Percentiles rank a stretch among this genome's conserved stretches.
These are phyloP conservation scores for Fusarium nodosum DNA, from an alignment of 2,329 filamentous ascomycete genomes.

Conservation along the genomic window DNA sequence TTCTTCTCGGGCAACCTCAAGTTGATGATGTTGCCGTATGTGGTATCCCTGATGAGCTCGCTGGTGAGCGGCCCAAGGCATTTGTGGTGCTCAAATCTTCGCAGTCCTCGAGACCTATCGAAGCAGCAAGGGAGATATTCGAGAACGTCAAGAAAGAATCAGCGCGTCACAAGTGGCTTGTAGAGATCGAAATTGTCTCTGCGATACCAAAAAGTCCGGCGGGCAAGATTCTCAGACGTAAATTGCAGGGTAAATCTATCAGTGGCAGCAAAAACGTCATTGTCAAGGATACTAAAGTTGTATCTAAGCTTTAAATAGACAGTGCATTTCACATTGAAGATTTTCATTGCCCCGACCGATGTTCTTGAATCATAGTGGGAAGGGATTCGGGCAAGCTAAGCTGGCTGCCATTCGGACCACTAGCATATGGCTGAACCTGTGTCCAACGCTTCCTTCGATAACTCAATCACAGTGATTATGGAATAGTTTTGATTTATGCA, in stretches of 20 bases:
- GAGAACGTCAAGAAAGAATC: conserved; percentile 1
- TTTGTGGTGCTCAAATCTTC: conserved; percentile 1
- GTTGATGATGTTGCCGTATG: conserved; percentile 6
- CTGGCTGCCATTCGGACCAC: no score
- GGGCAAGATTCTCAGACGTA: conserved; percentile 12
- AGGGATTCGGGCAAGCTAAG: no score
- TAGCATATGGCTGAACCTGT: no score
- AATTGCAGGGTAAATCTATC: not conserved
- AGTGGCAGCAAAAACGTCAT: not conserved
- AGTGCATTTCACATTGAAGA: no score
- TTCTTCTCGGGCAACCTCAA: conserved; percentile 1
- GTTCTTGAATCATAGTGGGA: no score
- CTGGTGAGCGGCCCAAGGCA: conserved; percentile 5
- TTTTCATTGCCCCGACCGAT: no score
- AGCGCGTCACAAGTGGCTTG: conserved; percentile 12
- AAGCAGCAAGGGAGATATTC: not conserved
- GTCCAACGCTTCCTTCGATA: no score
- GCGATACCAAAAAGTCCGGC: conserved; percentile 9
- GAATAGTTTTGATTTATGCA: no score
- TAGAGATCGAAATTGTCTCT: conserved; percentile 17
- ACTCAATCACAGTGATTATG: no score
- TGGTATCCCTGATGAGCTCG: not conserved
- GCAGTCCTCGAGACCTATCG: accelerated
- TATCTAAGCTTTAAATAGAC: not conserved
- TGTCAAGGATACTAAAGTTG: not conserved